phyloP scores from a whole-genome alignment of 139 green algal species.

The Tetraselmis striata region DNA sequence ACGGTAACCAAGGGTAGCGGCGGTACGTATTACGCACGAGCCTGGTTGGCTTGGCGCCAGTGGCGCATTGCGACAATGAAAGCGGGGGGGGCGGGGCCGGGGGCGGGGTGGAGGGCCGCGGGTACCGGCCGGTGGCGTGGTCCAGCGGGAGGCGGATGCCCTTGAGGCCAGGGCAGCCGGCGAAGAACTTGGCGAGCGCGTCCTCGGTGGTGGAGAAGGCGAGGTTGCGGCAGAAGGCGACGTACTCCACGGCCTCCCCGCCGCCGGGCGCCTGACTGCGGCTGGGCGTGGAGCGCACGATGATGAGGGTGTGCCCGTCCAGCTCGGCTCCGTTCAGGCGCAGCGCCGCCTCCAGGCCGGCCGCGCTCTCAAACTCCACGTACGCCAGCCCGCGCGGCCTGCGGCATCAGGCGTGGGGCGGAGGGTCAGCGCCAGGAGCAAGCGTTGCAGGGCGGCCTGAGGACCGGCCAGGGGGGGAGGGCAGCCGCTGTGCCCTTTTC shows the following conservation, averaged over 20 bases:
- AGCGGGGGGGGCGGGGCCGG: too few species aligned
- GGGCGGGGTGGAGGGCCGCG: too few species aligned
- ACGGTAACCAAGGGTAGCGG: too few species aligned
- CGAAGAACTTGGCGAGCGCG: background rate
- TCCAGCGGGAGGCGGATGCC: background rate
- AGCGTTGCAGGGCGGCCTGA: too few species aligned
- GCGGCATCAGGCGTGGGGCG: too few species aligned
- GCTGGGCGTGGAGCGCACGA: conserved; percentile 34
- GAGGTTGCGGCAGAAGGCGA: background rate
- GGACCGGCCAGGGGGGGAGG: too few species aligned
- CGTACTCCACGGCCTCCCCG: background rate
- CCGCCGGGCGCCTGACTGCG: conserved; percentile 23
- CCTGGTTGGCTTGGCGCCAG: too few species aligned
- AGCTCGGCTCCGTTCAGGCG: conserved; percentile 33
- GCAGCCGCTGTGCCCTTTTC: too few species aligned
- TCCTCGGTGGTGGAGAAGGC: background rate
- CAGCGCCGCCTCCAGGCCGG: conserved; percentile 43
- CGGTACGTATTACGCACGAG: too few species aligned
- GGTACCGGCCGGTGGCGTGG: background rate
- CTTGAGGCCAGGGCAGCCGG: background rate
- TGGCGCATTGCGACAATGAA: too few species aligned
- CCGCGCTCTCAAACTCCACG: conserved; percentile 56
- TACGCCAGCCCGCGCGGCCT: conserved; percentile 69
- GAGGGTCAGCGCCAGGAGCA: too few species aligned
- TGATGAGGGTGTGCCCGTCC: conserved; percentile 39